These are phyloP conservation scores for Cystofilobasidium bisporidii DNA, from an alignment of 768 basidiomycete species.

Conservation along the genomic window DNA sequence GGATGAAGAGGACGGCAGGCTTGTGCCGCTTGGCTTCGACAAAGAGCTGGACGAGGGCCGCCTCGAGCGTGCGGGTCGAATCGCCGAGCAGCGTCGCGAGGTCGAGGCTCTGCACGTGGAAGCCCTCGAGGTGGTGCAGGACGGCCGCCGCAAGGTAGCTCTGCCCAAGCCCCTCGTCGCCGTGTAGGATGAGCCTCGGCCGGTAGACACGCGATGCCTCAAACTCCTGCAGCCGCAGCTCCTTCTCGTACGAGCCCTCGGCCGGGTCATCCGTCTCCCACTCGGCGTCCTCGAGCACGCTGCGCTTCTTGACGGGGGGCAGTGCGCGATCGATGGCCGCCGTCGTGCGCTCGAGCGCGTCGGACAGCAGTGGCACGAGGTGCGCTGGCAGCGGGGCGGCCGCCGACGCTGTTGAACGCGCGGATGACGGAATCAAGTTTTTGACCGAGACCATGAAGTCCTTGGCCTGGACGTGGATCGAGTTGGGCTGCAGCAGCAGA, in stretches of 20 bases:
- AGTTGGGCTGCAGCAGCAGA: conserved; percentile 70
- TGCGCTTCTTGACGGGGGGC: conserved; percentile 69
- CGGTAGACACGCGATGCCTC: conserved; percentile 83
- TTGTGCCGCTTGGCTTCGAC: conserved; percentile 95
- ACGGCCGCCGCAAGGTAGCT: conserved; percentile 78
- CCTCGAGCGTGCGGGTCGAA: conserved; percentile 80
- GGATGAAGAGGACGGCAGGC: conserved; percentile 90
- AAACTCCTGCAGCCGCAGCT: conserved; percentile 81
- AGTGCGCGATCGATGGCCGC: conserved; percentile 60
- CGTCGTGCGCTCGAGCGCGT: conserved; percentile 62
- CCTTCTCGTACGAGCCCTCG: conserved; percentile 76
- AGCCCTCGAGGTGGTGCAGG: conserved; percentile 88
- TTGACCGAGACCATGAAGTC: conserved; percentile 98
- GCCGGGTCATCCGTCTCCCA: conserved; percentile 58
- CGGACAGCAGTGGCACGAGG: conserved; percentile 64
- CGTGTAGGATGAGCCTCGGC: conserved; percentile 75
- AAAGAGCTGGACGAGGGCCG: conserved; percentile 87
- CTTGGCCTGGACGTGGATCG: conserved; percentile 68
- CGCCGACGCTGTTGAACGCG: conserved; percentile 74
- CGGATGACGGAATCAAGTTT: conserved; percentile 89
- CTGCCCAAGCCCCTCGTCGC: conserved; percentile 81
- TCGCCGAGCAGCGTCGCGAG: conserved; percentile 80
- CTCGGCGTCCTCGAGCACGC: conserved; percentile 86
- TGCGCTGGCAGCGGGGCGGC: conserved; percentile 78
- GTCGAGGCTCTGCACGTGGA: conserved; percentile 87